Evolutionary conservation across 805 yeast species (phyloP).

Genomic region (Candida golubevii): DNA sequence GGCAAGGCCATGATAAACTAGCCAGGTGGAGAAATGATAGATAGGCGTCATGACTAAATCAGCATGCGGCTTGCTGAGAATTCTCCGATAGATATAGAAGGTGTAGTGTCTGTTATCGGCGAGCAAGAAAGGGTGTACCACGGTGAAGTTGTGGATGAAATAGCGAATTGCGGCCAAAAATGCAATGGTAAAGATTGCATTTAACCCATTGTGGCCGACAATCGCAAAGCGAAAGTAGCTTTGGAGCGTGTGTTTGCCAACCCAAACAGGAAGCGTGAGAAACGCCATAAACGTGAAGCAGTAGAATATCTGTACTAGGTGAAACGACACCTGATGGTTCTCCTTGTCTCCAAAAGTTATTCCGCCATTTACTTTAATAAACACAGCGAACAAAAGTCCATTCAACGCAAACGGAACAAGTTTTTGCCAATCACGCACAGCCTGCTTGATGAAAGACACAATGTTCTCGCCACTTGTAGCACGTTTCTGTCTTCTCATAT

Average conservation of each 20-base stretch:
- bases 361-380: constrained; percentile 69
- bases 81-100: constrained; percentile 72
- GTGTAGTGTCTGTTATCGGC: constrained; percentile 95
- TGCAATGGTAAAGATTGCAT: constrained; percentile 14
- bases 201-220: constrained; percentile 18
- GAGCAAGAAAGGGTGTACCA: constrained; percentile 82
- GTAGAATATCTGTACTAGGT: constrained; percentile 78
- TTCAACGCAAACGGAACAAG: constrained; percentile 52
- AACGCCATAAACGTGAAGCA: constrained; percentile 58
- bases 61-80: constrained; percentile 49
- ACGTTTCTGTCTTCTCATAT: constrained; percentile 29
- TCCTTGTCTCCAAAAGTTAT: constrained; percentile 89
- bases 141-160: constrained; percentile 56
- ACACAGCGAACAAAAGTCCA: constrained; percentile 49
- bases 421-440: constrained; percentile 17
- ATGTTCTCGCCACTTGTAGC: not conserved
- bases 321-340: constrained; percentile 70
- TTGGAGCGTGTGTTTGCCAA: constrained; percentile 39
- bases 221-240: constrained; percentile 35
- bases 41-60: constrained; percentile 54
- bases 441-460: constrained; percentile 4
- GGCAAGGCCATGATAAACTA: constrained; percentile 10
- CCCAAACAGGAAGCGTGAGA: constrained; percentile 76
- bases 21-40: constrained; percentile 60
- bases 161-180: constrained; percentile 33